Evolutionary conservation across 208 protist genomes (phyloP), one percentile per base, ranked within the genome.

Genomic region (Leptomonas seymouri): DNA sequence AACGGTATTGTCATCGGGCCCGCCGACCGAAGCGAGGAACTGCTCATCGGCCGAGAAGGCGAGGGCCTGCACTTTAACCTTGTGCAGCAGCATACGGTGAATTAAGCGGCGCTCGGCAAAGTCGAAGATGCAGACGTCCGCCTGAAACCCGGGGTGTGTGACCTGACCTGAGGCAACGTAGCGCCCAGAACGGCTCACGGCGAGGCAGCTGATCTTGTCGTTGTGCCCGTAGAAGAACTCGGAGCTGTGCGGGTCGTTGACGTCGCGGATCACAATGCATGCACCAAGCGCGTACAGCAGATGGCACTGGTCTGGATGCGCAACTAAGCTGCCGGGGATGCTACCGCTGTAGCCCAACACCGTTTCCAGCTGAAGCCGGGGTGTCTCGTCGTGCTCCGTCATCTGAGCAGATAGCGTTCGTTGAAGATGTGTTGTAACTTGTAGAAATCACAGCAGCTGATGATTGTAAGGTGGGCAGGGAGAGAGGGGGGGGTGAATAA

Each of bases 151-250:
- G 16, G 95, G 92, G 82, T 98, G 93, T 6, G 96, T 98, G 45
- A 93, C 74, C 82, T 98, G 95, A 1, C 98, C 98, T 0, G 96
- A 97, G 21, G 97, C 98, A 16, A 99, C 77, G 71, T 95, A 98
- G 54, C 91, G 85, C 25, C 97, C 97, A 23, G 80, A 86, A 2
- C 60, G 64, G 73, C 94, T 98, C 25, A 98, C 85, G 1, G 94
- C 79, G 31, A 99, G 68, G 74, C 95, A 98, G 74, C 90, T 97
- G 66, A 99, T 94, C 51, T 88, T 87, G 77, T 98, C 93, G 50
- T 93, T 97, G 87, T 99, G 97, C 11, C 97, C 97, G 62, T 94
- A 91, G 21, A 98, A 72, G 58, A 98, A 98, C 46, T 97, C 82
- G 23, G 93, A 91, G 58, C 80, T 71, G n/a, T 73, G 67, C 4